A percentile compares a stretch with the other conserved stretches of the same genome.
Conservation (phyloP, 2,329 filamentous ascomycete genomes). For the Hymenoscyphus albidus region DNA sequence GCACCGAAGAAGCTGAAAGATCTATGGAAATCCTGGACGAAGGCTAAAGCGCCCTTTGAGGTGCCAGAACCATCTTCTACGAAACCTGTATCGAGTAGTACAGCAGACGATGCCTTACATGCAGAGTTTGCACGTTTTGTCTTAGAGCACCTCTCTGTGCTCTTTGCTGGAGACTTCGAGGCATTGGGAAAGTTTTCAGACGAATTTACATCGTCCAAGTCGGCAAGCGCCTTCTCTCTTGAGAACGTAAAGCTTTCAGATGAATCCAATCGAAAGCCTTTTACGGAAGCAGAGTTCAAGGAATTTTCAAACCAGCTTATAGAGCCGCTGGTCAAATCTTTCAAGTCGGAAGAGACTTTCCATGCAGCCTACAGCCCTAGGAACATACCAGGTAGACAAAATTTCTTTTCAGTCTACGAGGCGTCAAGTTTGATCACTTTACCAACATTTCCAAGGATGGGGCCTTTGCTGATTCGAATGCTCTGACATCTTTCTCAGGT, state of each 20-base stretch:
- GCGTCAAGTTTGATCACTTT: not conserved
- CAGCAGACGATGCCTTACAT: not conserved
- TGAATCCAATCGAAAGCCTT: not conserved
- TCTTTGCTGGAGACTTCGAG: conserved; percentile 3
- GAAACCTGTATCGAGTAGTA: not conserved
- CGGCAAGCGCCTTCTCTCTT: not conserved
- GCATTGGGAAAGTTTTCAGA: conserved; percentile 3
- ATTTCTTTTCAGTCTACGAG: not conserved
- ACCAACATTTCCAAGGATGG: not conserved
- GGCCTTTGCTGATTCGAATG: not conserved
- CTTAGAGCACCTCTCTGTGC: conserved; percentile 3
- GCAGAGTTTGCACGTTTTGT: conserved; percentile 6
- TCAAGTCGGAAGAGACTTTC: not conserved
- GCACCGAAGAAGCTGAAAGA: conserved; percentile 67
- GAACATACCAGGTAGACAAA: conserved; percentile 58
- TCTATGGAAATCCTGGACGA: conserved; percentile 59
- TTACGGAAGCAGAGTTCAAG: conserved; percentile 1
- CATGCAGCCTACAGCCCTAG: conserved; percentile 56
- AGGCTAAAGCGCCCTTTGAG: conserved; percentile 35
- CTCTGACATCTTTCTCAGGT: conserved; percentile 48
- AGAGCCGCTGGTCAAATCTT: not conserved
- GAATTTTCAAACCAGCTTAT: not conserved
- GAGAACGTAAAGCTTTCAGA: conserved; percentile 1
- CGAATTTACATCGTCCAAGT: not conserved
- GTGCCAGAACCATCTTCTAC: not conserved